Evolutionary conservation across 257 asterid genomes (phyloP), one percentile per base, ranked within the genome.

Genomic region (Thymus quinquecostatus): DNA sequence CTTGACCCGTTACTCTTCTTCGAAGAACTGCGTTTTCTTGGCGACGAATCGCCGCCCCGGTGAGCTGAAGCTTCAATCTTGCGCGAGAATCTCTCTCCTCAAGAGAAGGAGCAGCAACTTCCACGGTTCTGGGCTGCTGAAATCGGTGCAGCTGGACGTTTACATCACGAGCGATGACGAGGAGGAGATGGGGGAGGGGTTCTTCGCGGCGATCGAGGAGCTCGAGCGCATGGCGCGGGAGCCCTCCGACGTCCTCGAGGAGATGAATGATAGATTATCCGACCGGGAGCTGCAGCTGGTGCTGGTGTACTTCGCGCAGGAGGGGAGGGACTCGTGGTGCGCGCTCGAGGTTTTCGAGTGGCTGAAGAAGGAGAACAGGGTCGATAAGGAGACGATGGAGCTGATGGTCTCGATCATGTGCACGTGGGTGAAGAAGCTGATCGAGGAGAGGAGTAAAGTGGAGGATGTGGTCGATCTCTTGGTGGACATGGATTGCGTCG

Each of bases 301-400:
- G 44, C 70, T 92, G 84, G 97, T 95, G 44, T 95, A 95, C 65
- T 95, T 95, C 74, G 79, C 98, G 0, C 99, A 89, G 68, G 97
- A 95, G 56, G 99, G 99, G 75, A 86, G 97, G 90, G 99, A 95
- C 34, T 92, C 96, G 1, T 95, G 99, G 99, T 95, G 97, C 61
- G 91, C 98, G 1, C 77, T 95, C 44, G 99, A 95, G 86, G 98
- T 95, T 69, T 95, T 86, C 68, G 99, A 92, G 82, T 95, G 98
- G 99, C 77, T 95, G 41, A 88, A 85, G 74, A 95, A 92, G 91
- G 99, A 92, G 89, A 95, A 95, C 67, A 80, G 84, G 58, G 99
- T 95, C 0, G 99, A 92, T 70, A 86, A 95, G 84, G 99, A 95
- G 84, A 95, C 96, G 0, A 87, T 95, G 94, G 97, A 95, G 69